Percentiles rank a stretch among this genome's conserved stretches.
Evolutionary conservation across 2,329 filamentous ascomycete genomes (phyloP).

Genomic region (Gnomoniopsis smithogilvyi): DNA sequence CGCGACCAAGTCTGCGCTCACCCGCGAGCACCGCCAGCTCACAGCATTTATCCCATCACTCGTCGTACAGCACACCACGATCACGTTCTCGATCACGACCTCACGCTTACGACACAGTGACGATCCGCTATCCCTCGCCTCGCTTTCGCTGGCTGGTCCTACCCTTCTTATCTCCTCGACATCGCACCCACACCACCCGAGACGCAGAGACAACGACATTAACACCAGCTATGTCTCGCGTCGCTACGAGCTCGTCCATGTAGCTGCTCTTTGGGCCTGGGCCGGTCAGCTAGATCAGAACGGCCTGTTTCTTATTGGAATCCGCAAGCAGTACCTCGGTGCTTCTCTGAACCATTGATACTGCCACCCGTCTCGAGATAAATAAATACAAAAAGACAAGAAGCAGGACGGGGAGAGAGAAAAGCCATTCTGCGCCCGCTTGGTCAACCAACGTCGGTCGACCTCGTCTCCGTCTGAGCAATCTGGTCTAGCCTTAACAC

Average conservation of each 20-base stretch:
- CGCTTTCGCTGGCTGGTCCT: background rate
- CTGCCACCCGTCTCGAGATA: no score
- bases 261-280: constrained; percentile 13
- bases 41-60: background rate
- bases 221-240: constrained; percentile 19
- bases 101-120: background rate
- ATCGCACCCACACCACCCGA: background rate
- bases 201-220: constrained; percentile 9
- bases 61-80: background rate
- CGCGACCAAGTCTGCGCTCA: background rate
- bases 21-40: background rate
- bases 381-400: no score
- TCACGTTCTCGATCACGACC: background rate
- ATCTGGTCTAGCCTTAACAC: constrained; percentile 14
- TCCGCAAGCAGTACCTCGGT: background rate
- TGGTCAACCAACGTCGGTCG: background rate
- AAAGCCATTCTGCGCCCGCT: background rate
- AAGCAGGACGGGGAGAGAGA: background rate
- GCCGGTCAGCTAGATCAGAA: constrained; percentile 13
- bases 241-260: constrained; percentile 15
- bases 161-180: constrained; percentile 1
- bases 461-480: constrained; percentile 16
- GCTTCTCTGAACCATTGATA: no score
- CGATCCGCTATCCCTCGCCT: background rate
- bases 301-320: background rate